Base-by-base conservation (phyloP, 768 basidiomycete species). In the Pisolithus sp. region DNA sequence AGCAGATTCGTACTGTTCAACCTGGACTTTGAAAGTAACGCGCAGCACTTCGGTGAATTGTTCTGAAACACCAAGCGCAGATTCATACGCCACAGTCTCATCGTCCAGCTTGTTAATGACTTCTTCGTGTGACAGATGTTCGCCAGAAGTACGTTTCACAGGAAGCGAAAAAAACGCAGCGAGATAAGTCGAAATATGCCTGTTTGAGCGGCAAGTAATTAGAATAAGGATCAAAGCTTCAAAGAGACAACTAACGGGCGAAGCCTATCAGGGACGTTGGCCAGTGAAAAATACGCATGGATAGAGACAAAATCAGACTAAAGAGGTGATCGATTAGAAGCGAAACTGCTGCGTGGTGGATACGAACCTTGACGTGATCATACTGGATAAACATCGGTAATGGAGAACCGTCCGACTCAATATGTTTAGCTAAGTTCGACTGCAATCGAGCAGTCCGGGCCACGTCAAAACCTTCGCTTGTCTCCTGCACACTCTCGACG, bases 271-370 rank as follows among this genome's bases (percentile, higher is more conserved):
- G 93, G 85, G 5, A 97, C 68, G 37, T 78, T 78, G 18, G 77
- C 76, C 13, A 95, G 71, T 7, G 93, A 93, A 60, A 96, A 82
- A 54, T 84, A 79, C 7, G 83, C 86, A 57, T 86, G 78, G 28
- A 98, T 71, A 17, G 83, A 80, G 51, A 97, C 82, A 66, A 99
- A 98, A 61, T 95, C 92, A 7, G 95, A 98, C 89, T 96, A 56
- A 1, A 44, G 15, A 38, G 53, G 43, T 48, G 38, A 40, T 52
- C 38, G 38, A 49, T 44, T 23, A 23, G 37, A 20, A 40, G 31
- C 10, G 20, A 8, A 17, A 13, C 9, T 24, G 30, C 47, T 24
- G 42, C 21, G 31, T n/a, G 17, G 23, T 41, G 48, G 48, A 36
- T 44, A 51, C 24, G 50, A 34, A 89, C 93, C 74, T 92, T 80